Evolutionary conservation across 805 yeast species (phyloP).

Genomic region (Lipomyces kockii): DNA sequence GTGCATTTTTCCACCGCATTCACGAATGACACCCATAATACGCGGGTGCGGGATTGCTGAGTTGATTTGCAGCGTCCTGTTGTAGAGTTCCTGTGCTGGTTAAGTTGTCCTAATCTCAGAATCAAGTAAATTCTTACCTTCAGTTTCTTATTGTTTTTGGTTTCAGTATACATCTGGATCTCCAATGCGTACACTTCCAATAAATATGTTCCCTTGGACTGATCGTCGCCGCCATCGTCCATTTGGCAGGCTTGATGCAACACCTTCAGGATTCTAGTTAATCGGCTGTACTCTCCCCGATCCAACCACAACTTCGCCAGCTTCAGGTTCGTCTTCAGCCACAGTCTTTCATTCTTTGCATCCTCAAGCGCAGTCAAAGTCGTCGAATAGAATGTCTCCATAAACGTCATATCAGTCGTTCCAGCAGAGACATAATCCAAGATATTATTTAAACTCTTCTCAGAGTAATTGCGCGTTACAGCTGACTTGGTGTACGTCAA

Average conservation of each 20-base stretch:
- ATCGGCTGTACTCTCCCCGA: constrained; percentile 35
- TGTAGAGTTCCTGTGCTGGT: constrained; percentile 51
- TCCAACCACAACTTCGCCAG: constrained; percentile 45
- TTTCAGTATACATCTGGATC: constrained; percentile 57
- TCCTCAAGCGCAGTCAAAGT: constrained; percentile 41
- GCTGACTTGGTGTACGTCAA: constrained; percentile 35
- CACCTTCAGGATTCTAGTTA: constrained; percentile 25
- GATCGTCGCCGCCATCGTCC: constrained; percentile 38
- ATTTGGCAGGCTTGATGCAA: constrained; percentile 36
- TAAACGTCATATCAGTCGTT: constrained; percentile 35
- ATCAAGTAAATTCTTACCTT: constrained; percentile 14
- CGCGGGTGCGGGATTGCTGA: constrained; percentile 77
- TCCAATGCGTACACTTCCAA: constrained; percentile 71
- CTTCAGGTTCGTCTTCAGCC: constrained; percentile 42
- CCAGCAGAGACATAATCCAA: constrained; percentile 41
- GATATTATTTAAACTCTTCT: constrained; percentile 45
- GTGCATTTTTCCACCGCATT: constrained; percentile 73
- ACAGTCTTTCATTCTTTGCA: constrained; percentile 42
- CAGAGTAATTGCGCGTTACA: constrained; percentile 44
- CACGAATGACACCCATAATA: constrained; percentile 73
- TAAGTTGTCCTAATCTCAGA: neutral
- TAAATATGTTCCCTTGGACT: constrained; percentile 43
- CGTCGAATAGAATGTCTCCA: constrained; percentile 41
- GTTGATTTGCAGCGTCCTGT: constrained; percentile 53
- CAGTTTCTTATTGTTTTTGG: constrained; percentile 49